Percentiles rank a stretch among this genome's conserved stretches.
phyloP scores from a whole-genome alignment of 495 filamentous ascomycete genomes.

The Talaromyces adpressus region DNA sequence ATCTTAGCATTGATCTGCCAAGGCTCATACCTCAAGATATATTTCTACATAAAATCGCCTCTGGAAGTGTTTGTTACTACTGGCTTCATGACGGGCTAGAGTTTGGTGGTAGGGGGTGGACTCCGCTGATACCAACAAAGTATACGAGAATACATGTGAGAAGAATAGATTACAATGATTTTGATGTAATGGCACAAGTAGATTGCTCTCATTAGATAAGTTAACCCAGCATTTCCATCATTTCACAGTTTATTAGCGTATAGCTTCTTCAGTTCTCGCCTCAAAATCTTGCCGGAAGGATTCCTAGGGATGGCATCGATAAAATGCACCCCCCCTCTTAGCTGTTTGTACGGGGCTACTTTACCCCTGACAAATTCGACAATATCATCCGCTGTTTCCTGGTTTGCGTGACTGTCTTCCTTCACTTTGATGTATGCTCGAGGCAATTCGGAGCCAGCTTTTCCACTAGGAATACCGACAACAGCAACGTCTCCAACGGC shows the following conservation, averaged over 20 bases:
- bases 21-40: no score
- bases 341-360: background rate
- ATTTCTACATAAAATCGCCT: no score
- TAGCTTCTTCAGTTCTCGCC: background rate
- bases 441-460: conserved; percentile 61
- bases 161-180: no score
- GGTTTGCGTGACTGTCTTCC: background rate
- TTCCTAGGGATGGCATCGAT: background rate
- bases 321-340: background rate
- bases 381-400: background rate
- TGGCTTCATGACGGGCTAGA: no score
- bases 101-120: no score
- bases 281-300: conserved; percentile 5
- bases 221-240: no score
- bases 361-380: background rate
- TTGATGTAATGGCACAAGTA: no score
- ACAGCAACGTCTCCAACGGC: conserved; percentile 65
- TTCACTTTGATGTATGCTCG: conserved; percentile 54
- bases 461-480: conserved; percentile 52
- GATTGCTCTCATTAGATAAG: no score
- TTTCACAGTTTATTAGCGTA: no score
- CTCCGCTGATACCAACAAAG: no score
- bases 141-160: no score
- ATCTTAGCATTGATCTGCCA: background rate
- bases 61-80: no score